Evolutionary conservation across 345 rosid species (phyloP).

Genomic region (Zanthoxylum bungeanum): DNA sequence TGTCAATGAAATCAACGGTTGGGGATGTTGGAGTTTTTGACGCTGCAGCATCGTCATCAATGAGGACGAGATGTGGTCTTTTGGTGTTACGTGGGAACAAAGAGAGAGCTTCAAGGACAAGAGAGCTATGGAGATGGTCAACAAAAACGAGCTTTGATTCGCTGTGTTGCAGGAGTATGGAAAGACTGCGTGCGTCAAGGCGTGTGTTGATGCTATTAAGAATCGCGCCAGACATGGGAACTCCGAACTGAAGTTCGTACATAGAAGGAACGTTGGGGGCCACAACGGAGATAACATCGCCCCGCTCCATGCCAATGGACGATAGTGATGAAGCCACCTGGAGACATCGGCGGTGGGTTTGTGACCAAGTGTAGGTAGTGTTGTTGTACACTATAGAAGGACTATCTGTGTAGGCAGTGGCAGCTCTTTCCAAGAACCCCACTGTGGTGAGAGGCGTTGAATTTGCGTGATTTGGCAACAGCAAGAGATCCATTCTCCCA

Average conservation of each 20-base stretch:
- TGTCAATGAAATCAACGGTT: background rate
- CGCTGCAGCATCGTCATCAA: background rate
- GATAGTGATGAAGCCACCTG: background rate
- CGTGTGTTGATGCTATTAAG: constrained; percentile 2
- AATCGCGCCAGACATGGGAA: background rate
- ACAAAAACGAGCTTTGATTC: constrained; percentile 5
- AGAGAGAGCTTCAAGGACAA: background rate
- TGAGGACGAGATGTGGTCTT: background rate
- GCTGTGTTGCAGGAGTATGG: background rate
- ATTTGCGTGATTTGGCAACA: background rate
- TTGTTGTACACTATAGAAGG: background rate
- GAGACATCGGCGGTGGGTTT: constrained; percentile 1
- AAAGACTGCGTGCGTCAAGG: background rate
- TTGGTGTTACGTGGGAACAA: background rate
- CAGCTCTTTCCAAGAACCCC: background rate
- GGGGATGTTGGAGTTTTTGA: background rate
- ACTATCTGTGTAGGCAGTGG: background rate
- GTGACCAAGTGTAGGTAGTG: background rate
- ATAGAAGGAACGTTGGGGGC: background rate
- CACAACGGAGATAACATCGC: background rate
- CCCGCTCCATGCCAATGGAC: background rate
- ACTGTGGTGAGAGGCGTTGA: background rate
- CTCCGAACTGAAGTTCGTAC: constrained; percentile 1
- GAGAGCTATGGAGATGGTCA: background rate
- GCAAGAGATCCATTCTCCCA: too few relatives aligned